Evolutionary conservation across 1,284 basidiomycete genomes (phyloP).

Genomic region (Schizopora paradoxa): DNA sequence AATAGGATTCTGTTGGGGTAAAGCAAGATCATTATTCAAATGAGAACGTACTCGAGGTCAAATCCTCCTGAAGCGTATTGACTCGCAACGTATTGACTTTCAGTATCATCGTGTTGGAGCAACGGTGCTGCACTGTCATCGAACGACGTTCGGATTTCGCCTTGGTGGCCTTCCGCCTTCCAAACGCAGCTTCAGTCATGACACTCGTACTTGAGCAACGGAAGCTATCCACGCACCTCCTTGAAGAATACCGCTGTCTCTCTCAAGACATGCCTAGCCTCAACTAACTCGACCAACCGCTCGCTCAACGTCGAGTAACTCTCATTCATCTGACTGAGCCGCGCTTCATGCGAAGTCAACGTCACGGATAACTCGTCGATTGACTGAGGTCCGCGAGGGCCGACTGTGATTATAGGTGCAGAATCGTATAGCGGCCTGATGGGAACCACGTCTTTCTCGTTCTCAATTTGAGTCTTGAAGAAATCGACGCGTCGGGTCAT

Average conservation of each 20-base stretch:
- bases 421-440: constrained; percentile 81
- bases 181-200: constrained; percentile 16
- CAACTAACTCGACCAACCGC: constrained; percentile 83
- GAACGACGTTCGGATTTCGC: constrained; percentile 82
- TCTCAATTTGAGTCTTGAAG: constrained; percentile 82
- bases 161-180: constrained; percentile 77
- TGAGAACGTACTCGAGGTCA: constrained; percentile 73
- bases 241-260: constrained; percentile 98
- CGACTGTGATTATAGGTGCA: constrained; percentile 77
- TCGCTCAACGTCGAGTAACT: constrained; percentile 89
- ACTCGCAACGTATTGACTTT: constrained; percentile 55
- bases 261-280: constrained; percentile 88
- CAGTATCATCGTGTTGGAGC: constrained; percentile 85
- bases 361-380: constrained; percentile 92
- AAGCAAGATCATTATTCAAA: constrained; percentile 7
- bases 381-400: constrained; percentile 87
- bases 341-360: constrained; percentile 82
- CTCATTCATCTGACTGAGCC: constrained; percentile 89
- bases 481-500: constrained; percentile 94
- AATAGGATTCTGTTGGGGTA: constrained; percentile 1
- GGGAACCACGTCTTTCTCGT: constrained; percentile 77
- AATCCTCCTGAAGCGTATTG: constrained; percentile 44
- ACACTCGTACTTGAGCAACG: constrained; percentile 1
- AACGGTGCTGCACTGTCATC: constrained; percentile 91
- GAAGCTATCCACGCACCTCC: constrained; percentile 44